Percentiles rank a stretch among this genome's conserved stretches.
phyloP scores from a whole-genome alignment of 352 stramenopile species.

The Globisporangium okanoganense region DNA sequence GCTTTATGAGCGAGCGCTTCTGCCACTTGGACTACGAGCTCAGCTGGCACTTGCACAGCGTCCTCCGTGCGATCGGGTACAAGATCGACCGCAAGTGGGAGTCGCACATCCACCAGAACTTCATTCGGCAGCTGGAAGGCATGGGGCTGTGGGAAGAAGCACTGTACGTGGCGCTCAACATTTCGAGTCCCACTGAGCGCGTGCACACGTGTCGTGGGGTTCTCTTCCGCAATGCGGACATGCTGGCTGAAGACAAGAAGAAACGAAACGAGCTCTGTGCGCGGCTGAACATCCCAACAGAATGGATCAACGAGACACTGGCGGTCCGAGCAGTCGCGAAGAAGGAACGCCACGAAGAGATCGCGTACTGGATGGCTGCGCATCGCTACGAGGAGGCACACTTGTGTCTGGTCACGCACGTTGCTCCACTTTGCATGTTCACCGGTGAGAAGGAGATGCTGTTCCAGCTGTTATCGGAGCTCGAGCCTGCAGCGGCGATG shows the following conservation, averaged over 20 bases:
- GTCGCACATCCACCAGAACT: slow-evolving; percentile 79
- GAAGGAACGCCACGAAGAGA: slow-evolving; percentile 55
- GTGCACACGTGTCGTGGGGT: slow-evolving; percentile 52
- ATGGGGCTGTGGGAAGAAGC: slow-evolving; percentile 64
- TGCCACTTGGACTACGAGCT: slow-evolving; percentile 71
- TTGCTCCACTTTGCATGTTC: slow-evolving; percentile 64
- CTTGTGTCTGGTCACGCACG: slow-evolving; percentile 45
- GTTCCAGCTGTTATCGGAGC: slow-evolving; percentile 43
- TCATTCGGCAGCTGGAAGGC: slow-evolving; percentile 72
- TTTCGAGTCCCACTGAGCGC: slow-evolving; percentile 53
- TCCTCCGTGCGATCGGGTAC: slow-evolving; percentile 69
- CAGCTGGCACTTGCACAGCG: slow-evolving; percentile 72
- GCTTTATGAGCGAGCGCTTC: slow-evolving; percentile 28
- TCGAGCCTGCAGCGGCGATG: slow-evolving; percentile 45
- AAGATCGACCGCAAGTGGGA: slow-evolving; percentile 72
- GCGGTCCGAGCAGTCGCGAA: slow-evolving; percentile 48
- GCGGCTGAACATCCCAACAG: slow-evolving; percentile 41
- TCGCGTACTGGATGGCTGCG: slow-evolving; percentile 71
- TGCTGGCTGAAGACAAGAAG: slow-evolving; percentile 29
- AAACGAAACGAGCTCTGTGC: slow-evolving; percentile 49
- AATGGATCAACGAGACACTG: slow-evolving; percentile 71
- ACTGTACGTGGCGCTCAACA: slow-evolving; percentile 78
- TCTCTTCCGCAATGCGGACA: slow-evolving; percentile 63
- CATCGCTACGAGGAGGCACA: slow-evolving; percentile 61
- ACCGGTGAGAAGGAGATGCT: slow-evolving; percentile 53